A percentile compares a stretch with the other conserved stretches of the same genome.
These are phyloP conservation scores for Solanum paucissectum DNA, from an alignment of 257 asterid genomes.

Conservation along the genomic window DNA sequence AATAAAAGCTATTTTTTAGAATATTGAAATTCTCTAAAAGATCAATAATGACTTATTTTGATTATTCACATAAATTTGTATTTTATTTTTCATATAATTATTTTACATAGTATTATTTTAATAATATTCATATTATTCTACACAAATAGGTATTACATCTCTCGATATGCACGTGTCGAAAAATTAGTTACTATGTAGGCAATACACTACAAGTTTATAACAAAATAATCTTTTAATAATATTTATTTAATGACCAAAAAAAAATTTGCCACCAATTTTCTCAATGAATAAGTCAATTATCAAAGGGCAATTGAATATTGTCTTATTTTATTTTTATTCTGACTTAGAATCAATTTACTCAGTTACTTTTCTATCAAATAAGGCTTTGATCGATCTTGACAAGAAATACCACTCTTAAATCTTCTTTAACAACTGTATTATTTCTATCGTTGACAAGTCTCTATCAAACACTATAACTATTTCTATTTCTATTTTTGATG, in stretches of 20 bases:
- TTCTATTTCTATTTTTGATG: too few relatives aligned
- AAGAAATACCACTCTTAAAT: too few relatives aligned
- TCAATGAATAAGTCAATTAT: not conserved
- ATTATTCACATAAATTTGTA: not conserved
- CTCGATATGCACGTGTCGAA: not conserved
- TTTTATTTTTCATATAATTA: not conserved
- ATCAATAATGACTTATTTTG: not conserved
- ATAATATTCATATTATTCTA: not conserved
- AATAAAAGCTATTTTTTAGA: not conserved
- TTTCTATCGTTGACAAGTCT: too few relatives aligned
- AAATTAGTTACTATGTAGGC: too few relatives aligned
- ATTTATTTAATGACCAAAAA: too few relatives aligned
- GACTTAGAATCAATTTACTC: not conserved
- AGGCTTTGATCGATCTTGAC: too few relatives aligned
- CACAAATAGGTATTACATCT: not conserved
- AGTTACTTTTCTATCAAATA: too few relatives aligned
- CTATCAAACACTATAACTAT: too few relatives aligned
- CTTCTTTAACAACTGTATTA: too few relatives aligned
- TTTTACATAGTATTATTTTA: not conserved
- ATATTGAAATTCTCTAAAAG: too few relatives aligned
- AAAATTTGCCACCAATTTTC: not conserved
- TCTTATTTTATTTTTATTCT: not conserved
- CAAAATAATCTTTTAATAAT: too few relatives aligned
- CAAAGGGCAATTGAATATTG: too few relatives aligned
- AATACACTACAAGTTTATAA: not conserved